phyloP scores from a whole-genome alignment of 2,329 filamentous ascomycete species.

The Polytolypa hystricis region DNA sequence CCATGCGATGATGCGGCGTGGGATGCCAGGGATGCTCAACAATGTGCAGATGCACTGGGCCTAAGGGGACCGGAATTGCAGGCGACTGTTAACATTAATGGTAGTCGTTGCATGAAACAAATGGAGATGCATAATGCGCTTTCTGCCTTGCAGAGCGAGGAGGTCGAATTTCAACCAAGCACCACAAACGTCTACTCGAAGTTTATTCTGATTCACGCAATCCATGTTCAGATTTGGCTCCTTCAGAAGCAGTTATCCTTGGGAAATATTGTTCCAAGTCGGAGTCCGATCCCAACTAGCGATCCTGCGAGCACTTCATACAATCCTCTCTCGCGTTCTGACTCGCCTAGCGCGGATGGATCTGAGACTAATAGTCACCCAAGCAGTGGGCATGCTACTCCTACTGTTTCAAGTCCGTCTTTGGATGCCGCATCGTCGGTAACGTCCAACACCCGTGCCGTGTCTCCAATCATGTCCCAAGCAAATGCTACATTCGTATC shows the following conservation, averaged over 20 bases:
- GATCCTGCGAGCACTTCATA: neutral
- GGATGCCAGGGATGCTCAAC: conserved; percentile 50
- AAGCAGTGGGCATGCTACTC: conserved; percentile 38
- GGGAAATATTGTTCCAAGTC: neutral
- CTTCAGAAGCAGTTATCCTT: conserved; percentile 36
- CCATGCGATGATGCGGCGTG: conserved; percentile 63
- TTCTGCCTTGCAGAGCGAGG: conserved; percentile 48
- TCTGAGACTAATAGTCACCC: conserved; percentile 35
- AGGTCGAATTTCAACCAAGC: conserved; percentile 50
- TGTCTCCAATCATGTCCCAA: conserved; percentile 27
- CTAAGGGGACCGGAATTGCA: conserved; percentile 49
- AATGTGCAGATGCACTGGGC: conserved; percentile 56
- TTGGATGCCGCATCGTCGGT: neutral
- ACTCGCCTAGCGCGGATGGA: conserved; percentile 43
- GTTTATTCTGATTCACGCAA: conserved; percentile 60
- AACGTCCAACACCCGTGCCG: no score
- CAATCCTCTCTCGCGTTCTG: conserved; percentile 25
- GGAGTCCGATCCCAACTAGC: conserved; percentile 12
- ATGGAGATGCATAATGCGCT: conserved; percentile 53
- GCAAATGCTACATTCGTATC: conserved; percentile 37
- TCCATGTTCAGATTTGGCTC: conserved; percentile 52
- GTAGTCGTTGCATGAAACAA: conserved; percentile 54
- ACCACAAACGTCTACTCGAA: conserved; percentile 63
- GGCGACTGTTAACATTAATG: conserved; percentile 45
- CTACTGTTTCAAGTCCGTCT: conserved; percentile 14